A percentile compares a stretch with the other conserved stretches of the same genome.
Conservation (phyloP, 768 basidiomycete genomes). For the Trametes meyenii region DNA sequence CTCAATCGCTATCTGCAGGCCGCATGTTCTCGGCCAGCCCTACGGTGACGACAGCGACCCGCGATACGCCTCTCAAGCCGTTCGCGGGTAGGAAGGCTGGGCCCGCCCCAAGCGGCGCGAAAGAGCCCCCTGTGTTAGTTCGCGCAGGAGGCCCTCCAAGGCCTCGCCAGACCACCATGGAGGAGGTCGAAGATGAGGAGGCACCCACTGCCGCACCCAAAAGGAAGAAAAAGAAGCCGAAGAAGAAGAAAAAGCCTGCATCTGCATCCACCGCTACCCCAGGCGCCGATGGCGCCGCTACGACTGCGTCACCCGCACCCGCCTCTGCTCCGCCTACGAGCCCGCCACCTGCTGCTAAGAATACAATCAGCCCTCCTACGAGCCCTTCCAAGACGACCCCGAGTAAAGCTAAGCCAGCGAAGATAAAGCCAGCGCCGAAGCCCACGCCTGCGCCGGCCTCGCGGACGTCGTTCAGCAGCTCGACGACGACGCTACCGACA, state of each 20-base stretch:
- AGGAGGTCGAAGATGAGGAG: conserved; percentile 77
- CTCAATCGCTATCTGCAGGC: conserved; percentile 41
- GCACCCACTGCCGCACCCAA: conserved; percentile 48
- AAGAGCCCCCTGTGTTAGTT: not conserved
- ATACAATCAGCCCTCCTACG: conserved; percentile 26
- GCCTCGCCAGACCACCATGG: conserved; percentile 57
- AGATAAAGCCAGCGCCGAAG: conserved; percentile 9
- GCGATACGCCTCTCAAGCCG: conserved; percentile 36
- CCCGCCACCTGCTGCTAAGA: not conserved
- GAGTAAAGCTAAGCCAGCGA: conserved; percentile 4
- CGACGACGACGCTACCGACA: conserved; percentile 28
- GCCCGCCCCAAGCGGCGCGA: not conserved
- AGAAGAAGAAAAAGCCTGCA: conserved; percentile 58
- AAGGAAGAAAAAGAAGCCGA: conserved; percentile 78
- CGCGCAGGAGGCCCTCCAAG: conserved; percentile 23
- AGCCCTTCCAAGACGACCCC: conserved; percentile 18
- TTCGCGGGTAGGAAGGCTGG: conserved; percentile 21
- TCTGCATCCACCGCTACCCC: conserved; percentile 25
- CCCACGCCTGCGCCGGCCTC: not conserved
- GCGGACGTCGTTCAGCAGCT: conserved; percentile 23
- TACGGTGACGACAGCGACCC: conserved; percentile 44
- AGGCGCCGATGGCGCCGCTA: conserved; percentile 23
- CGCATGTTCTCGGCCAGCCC: conserved; percentile 61
- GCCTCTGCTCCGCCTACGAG: conserved; percentile 20
- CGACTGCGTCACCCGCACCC: conserved; percentile 18